Conservation (phyloP, 768 basidiomycete species). For the Leccinum pellstonianum region DNA sequence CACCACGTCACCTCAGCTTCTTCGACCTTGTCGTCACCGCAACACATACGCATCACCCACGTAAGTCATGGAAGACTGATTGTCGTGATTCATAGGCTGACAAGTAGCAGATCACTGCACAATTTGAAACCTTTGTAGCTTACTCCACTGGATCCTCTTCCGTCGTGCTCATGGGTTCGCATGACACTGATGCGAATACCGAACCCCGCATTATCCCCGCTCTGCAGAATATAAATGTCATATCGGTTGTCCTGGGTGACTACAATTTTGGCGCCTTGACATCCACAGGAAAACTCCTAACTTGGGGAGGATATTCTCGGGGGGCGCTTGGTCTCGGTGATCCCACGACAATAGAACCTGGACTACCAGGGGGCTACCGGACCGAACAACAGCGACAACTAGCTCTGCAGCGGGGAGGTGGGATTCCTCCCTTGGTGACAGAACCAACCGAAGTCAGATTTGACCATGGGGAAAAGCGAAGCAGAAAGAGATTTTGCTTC, state of each 20-base stretch:
- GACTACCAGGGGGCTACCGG: slow-evolving; percentile 60
- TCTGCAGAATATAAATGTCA: slow-evolving; percentile 75
- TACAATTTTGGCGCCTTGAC: slow-evolving; percentile 91
- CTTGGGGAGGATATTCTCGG: slow-evolving; percentile 75
- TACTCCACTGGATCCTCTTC: slow-evolving; percentile 72
- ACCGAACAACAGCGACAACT: slow-evolving; percentile 36
- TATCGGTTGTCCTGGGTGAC: slow-evolving; percentile 88
- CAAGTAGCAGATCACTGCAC: slow-evolving; percentile 68
- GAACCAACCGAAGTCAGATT: slow-evolving; percentile 75
- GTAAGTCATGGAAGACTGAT: slow-evolving; percentile 43
- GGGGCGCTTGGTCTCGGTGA: slow-evolving; percentile 90
- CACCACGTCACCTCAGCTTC: slow-evolving; percentile 45
- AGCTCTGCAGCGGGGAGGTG: slow-evolving; percentile 23
- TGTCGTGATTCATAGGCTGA: slow-evolving; percentile 4
- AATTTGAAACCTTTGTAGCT: slow-evolving; percentile 78
- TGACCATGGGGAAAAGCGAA: slow-evolving; percentile 50
- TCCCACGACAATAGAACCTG: slow-evolving; percentile 50
- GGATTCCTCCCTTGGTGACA: slow-evolving; percentile 42
- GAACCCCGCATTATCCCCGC: slow-evolving; percentile 65
- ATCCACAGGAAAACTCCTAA: slow-evolving; percentile 66
- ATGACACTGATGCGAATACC: slow-evolving; percentile 40
- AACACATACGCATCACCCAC: slow-evolving; percentile 68
- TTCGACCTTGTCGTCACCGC: slow-evolving; percentile 38
- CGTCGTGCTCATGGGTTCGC: slow-evolving; percentile 71
- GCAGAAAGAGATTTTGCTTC: slow-evolving; percentile 71